A percentile compares a stretch with the other conserved stretches of the same genome.
Conservation (phyloP, 352 stramenopile species). For the Aphanomyces invadans region DNA sequence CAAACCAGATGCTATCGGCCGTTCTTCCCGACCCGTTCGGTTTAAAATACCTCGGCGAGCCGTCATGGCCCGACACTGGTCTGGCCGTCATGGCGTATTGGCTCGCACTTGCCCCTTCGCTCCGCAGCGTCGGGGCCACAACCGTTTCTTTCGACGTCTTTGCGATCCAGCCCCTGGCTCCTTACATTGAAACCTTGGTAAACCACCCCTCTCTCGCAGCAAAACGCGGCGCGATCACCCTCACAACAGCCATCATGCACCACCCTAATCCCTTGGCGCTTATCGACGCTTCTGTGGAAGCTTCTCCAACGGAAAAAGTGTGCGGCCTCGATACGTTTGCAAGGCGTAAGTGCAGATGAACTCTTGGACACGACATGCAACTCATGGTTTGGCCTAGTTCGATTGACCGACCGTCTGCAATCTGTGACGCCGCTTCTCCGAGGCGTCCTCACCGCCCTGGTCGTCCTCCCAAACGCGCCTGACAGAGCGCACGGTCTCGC, state of each 20-base stretch:
- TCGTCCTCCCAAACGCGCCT: background rate
- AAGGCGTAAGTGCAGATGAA: background rate
- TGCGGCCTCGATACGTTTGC: slow-evolving; percentile 7
- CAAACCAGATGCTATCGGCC: background rate
- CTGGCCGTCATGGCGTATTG: slow-evolving; percentile 6
- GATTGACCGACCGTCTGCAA: background rate
- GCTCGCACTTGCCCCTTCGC: background rate
- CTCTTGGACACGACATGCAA: background rate
- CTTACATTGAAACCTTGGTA: background rate
- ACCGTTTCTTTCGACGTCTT: background rate
- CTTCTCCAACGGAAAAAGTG: background rate
- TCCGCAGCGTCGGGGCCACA: too few species aligned
- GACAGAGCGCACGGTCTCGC: background rate
- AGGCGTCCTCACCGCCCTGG: slow-evolving; percentile 13
- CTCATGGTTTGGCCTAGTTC: background rate
- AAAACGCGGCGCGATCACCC: background rate
- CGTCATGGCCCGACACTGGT: slow-evolving; percentile 1
- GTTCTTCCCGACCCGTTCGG: slow-evolving; percentile 1
- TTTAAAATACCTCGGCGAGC: slow-evolving; percentile 17
- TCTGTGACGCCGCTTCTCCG: background rate
- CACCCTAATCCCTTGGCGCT: background rate
- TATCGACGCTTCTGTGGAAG: too few species aligned
- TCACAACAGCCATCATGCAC: background rate
- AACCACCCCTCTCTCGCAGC: background rate
- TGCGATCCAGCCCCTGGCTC: background rate